These are phyloP conservation scores for Talaromyces sp. DNA, from an alignment of 2,329 filamentous ascomycete species.

Conservation along the genomic window DNA sequence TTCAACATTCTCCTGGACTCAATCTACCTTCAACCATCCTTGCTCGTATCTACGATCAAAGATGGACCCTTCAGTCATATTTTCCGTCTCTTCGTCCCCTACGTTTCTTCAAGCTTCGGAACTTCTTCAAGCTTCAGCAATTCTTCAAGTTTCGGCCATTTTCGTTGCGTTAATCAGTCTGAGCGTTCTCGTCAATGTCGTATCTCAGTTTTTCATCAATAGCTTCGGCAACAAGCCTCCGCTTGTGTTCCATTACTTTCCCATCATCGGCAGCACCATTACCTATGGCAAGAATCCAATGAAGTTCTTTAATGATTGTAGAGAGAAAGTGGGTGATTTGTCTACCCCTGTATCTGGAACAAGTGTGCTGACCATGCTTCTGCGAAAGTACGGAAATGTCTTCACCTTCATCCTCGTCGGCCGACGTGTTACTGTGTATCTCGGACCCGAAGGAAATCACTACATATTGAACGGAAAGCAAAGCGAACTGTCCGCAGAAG, in stretches of 20 bases:
- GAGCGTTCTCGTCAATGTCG: constrained; percentile 33
- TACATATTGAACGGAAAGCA: constrained; percentile 89
- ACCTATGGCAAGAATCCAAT: constrained; percentile 57
- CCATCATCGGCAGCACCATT: constrained; percentile 46
- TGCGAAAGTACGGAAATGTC: constrained; percentile 69
- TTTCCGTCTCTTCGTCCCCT: neutral
- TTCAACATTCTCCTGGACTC: neutral
- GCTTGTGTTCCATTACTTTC: constrained; percentile 75
- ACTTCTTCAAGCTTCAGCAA: no score
- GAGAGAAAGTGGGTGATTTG: constrained; percentile 59
- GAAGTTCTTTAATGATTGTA: constrained; percentile 69
- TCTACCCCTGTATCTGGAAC: neutral
- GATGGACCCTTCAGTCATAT: neutral
- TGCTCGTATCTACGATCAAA: no score
- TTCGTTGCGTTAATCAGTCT: neutral
- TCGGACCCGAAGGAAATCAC: constrained; percentile 78
- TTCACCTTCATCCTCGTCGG: constrained; percentile 86
- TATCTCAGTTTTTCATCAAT: constrained; percentile 44
- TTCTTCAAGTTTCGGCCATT: neutral
- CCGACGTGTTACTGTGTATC: constrained; percentile 80
- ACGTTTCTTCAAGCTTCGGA: neutral
- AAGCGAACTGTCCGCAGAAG: constrained; percentile 83
- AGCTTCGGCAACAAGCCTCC: constrained; percentile 68
- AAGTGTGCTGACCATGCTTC: no score
- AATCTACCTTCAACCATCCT: neutral